phyloP scores from a whole-genome alignment of 345 rosid genomes.

The Pistacia atlantica region DNA sequence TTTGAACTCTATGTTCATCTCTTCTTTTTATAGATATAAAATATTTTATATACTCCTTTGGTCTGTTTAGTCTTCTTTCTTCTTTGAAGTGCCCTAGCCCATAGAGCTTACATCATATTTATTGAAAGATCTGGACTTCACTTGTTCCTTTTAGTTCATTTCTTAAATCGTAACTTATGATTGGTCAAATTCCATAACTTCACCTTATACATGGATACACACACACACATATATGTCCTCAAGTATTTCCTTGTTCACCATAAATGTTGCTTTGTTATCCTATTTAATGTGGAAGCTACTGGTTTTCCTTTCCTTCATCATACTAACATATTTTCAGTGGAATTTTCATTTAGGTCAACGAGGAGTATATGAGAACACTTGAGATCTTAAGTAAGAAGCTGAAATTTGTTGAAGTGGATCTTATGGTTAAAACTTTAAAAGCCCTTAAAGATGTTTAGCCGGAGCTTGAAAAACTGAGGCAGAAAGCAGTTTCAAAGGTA shows the following conservation, averaged over 20 bases:
- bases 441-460: constrained; percentile 97
- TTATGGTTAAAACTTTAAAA: constrained; percentile 74
- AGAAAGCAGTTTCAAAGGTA: constrained; percentile 92
- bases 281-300: not conserved
- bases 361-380: constrained; percentile 85
- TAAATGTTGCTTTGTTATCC: constrained; percentile 6
- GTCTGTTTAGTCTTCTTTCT: not conserved
- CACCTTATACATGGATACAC: too few relatives aligned
- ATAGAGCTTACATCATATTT: not conserved
- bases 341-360: constrained; percentile 71
- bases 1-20: not conserved
- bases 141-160: not conserved
- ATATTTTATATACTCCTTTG: not conserved
- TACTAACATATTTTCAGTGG: constrained; percentile 25
- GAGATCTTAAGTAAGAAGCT: constrained; percentile 94
- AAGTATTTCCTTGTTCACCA: not conserved
- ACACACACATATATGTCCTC: not conserved
- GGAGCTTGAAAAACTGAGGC: constrained; percentile 95
- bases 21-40: not conserved
- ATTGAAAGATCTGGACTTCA: not conserved
- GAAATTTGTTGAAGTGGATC: constrained; percentile 79
- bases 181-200: too few relatives aligned
- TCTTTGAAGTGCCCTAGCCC: not conserved
- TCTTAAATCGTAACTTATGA: not conserved
- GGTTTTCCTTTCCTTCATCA: constrained; percentile 4